Conservation (phyloP, 2,329 filamentous ascomycete genomes). For the Ceratocystis diversiconidia region DNA sequence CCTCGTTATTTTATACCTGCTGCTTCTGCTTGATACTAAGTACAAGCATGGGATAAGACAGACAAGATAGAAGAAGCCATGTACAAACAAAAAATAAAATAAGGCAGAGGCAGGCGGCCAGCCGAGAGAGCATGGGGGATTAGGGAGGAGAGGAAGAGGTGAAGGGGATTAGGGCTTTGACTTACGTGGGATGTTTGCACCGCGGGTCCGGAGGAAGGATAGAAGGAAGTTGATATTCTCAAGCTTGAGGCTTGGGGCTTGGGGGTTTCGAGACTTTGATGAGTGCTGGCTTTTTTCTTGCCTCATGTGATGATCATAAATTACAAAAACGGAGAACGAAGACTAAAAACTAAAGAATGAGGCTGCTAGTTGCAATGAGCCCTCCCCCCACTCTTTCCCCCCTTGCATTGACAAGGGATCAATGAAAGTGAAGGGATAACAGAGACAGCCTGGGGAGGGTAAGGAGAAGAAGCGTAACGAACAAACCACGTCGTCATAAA, state of each 20-base stretch:
- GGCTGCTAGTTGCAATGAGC: background rate
- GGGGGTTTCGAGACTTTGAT: too few species aligned
- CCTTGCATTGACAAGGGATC: background rate
- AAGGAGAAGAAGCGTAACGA: background rate
- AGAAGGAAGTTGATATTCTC: background rate
- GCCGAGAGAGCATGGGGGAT: background rate
- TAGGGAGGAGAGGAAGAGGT: background rate
- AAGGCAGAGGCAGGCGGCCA: background rate
- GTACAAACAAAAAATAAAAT: background rate
- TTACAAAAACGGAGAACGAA: too few species aligned
- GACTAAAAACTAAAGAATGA: background rate
- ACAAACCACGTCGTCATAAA: conserved; percentile 7
- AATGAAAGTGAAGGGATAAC: background rate
- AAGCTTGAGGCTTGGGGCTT: background rate
- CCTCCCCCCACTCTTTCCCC: background rate
- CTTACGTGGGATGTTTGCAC: background rate
- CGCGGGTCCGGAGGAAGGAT: background rate
- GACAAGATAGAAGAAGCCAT: background rate
- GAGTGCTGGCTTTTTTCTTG: too few species aligned
- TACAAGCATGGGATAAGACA: background rate
- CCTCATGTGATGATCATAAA: too few species aligned
- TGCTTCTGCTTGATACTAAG: background rate
- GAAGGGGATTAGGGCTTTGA: background rate
- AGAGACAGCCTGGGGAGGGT: background rate
- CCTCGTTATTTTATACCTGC: background rate